Conservation (phyloP, 805 yeast species). For the Candida silvicultrix region DNA sequence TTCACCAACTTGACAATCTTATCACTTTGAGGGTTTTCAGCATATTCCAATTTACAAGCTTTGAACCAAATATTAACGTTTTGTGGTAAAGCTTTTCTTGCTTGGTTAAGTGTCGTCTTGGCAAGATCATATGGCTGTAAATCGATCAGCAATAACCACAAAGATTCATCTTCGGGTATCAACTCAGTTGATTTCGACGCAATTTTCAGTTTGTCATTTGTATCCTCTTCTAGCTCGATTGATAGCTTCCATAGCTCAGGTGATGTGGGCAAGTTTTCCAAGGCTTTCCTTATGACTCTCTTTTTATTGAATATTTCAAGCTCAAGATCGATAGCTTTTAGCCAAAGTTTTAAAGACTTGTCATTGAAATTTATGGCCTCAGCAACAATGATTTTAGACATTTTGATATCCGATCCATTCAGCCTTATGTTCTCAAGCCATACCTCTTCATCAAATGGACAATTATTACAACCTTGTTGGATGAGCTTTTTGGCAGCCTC, state of each 20-base stretch:
- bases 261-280: slow-evolving; percentile 55
- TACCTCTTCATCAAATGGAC: slow-evolving; percentile 62
- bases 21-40: slow-evolving; percentile 31
- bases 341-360: slow-evolving; percentile 62
- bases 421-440: slow-evolving; percentile 81
- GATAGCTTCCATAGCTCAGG: slow-evolving; percentile 64
- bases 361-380: slow-evolving; percentile 58
- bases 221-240: slow-evolving; percentile 51
- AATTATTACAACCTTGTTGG: slow-evolving; percentile 64
- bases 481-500: slow-evolving; percentile 54
- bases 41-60: slow-evolving; percentile 65
- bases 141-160: slow-evolving; percentile 59
- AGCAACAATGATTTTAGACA: slow-evolving; percentile 53
- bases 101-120: slow-evolving; percentile 47
- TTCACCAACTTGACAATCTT: slow-evolving; percentile 42
- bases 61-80: slow-evolving; percentile 59
- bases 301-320: slow-evolving; percentile 44
- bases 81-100: slow-evolving; percentile 47
- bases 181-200: slow-evolving; percentile 61
- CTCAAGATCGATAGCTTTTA: slow-evolving; percentile 63
- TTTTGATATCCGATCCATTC: slow-evolving; percentile 36
- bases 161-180: slow-evolving; percentile 53
- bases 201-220: slow-evolving; percentile 43
- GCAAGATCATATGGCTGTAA: slow-evolving; percentile 41
- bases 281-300: slow-evolving; percentile 60